phyloP scores from a whole-genome alignment of 176 grass and related monocot species.

The Triticum urartu region DNA sequence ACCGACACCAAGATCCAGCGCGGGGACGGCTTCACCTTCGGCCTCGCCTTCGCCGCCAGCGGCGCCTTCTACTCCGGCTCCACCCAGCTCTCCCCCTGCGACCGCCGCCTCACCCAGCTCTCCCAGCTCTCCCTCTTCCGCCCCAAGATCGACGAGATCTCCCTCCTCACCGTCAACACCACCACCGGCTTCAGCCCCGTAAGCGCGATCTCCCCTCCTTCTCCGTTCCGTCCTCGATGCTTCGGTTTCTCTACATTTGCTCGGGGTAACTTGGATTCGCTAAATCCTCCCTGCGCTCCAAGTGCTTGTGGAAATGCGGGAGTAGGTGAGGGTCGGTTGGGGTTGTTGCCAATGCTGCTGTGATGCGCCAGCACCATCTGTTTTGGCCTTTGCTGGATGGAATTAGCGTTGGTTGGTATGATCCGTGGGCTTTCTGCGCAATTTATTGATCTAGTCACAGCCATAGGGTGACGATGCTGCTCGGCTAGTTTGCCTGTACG shows the following conservation, averaged over 20 bases:
- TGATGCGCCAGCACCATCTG: not conserved
- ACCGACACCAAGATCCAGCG: conserved; percentile 76
- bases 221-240: not conserved
- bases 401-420: not conserved
- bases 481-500: not conserved
- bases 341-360: not conserved
- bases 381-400: not conserved
- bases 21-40: conserved; percentile 91
- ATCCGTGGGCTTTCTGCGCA: not conserved
- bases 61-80: conserved; percentile 58
- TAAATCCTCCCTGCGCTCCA: not conserved
- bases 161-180: conserved; percentile 95
- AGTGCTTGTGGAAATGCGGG: conserved; percentile 37
- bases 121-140: conserved; percentile 86
- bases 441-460: not conserved
- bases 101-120: conserved; percentile 73
- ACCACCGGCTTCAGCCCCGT: conserved; percentile 72
- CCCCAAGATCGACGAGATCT: conserved; percentile 97
- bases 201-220: not conserved
- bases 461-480: not conserved
- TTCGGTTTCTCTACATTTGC: not conserved
- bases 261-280: not conserved
- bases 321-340: conserved; percentile 8
- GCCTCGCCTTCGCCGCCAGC: conserved; percentile 60
- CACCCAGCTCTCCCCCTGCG: conserved; percentile 88